Conservation (phyloP, 768 basidiomycete species). For the Pleurotus cornucopiae region DNA sequence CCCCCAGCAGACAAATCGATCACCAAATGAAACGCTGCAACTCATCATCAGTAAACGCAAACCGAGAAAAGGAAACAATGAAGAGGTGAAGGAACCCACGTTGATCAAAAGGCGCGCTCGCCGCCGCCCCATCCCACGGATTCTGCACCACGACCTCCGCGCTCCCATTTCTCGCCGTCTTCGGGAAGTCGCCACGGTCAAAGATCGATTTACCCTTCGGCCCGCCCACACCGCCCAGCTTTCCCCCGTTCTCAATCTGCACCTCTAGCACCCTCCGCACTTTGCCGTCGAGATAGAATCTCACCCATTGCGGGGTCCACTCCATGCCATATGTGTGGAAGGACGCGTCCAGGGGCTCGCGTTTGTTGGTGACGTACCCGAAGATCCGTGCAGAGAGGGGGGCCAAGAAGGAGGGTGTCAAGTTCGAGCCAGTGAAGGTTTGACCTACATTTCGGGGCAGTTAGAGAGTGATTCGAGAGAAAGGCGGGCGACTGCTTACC, state of each 20-base stretch:
- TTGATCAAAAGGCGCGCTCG: constrained; percentile 79
- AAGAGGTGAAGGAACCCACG: constrained; percentile 32
- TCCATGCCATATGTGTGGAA: constrained; percentile 79
- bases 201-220: neutral
- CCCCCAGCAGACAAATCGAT: constrained; percentile 77
- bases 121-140: constrained; percentile 57
- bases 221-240: constrained; percentile 36
- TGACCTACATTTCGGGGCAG: constrained; percentile 20
- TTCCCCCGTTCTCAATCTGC: constrained; percentile 37
- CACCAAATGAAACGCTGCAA: constrained; percentile 70
- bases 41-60: neutral
- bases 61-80: neutral
- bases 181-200: constrained; percentile 53
- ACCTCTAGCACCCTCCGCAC: constrained; percentile 61
- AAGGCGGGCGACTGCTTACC: neutral
- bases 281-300: constrained; percentile 73
- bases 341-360: constrained; percentile 40
- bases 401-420: constrained; percentile 5
- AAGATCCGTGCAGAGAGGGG: constrained; percentile 16
- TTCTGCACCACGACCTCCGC: constrained; percentile 48
- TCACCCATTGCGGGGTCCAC: constrained; percentile 69
- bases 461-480: constrained; percentile 8
- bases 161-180: constrained; percentile 53
- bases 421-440: constrained; percentile 11
- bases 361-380: constrained; percentile 56